Base-by-base conservation (phyloP, 768 basidiomycete genomes). In the Mycena kentingensis region DNA sequence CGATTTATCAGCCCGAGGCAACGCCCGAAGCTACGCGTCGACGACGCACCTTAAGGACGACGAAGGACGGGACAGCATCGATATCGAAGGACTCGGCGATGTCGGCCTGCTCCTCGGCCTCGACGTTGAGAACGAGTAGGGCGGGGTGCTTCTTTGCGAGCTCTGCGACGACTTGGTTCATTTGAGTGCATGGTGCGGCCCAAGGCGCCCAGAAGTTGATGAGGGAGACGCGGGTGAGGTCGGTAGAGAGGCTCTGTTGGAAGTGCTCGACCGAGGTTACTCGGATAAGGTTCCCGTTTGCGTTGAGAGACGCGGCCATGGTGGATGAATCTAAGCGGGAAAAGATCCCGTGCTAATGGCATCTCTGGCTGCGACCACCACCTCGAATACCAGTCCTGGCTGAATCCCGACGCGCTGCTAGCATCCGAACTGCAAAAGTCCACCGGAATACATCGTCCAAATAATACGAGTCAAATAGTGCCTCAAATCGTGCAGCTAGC, bases 201-300 rank as follows among this genome's bases (percentile, higher is more conserved):
- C 93, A 89, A 70, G 83, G 75, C 36, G 95, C 91, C 89, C 93
- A 95, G 69, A 98, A 99, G 72, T 90, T 92, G 65, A 97, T 84
- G 31, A 96, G 75, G 4, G 94, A 94, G 21, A 96, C 80, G 19
- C 90, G 77, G 18, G 80, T 70, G 28, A 99, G 81, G 70, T 98
- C 95, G 19, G 70, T 64, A 0, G 84, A 85, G 41, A 98, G 82
- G 8, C 90, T 70, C 6, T 73, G 64, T 66, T 91, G 83, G 72
- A 98, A 93, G 44, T 91, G 80, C 2, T 79, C 71, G 1, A 90
- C 69, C 3, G 89, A 88, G 21, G 70, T 65, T 44, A 96, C 78
- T 27, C 32, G 35, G 41, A 55, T 29, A 10, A 59, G 52, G 50
- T 59, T 59, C 15, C 51, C 41, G 22, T 42, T 38, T 13, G 60